A percentile compares a stretch with the other conserved stretches of the same genome.
phyloP scores from a whole-genome alignment of 1,139 yeast species.

The Yamadazyma spencermartinsiae region DNA sequence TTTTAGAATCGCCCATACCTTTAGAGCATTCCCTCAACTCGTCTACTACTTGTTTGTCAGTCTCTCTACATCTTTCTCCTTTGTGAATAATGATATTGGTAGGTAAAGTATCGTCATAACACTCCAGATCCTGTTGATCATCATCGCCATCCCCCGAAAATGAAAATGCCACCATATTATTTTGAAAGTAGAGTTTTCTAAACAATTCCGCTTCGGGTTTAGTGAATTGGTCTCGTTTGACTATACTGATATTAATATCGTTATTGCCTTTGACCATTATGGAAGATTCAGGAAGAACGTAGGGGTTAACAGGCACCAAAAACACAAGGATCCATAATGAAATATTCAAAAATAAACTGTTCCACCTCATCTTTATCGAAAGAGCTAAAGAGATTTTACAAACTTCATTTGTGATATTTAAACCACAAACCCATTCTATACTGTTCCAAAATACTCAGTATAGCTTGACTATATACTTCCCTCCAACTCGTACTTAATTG shows the following conservation, averaged over 20 bases:
- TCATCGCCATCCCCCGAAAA: slow-evolving; percentile 10
- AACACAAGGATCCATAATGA: not conserved
- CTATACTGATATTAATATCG: slow-evolving; percentile 10
- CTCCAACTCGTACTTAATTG: too few species aligned
- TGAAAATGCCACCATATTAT: slow-evolving; percentile 9
- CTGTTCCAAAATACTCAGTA: too few species aligned
- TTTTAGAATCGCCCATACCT: not conserved
- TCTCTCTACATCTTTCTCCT: slow-evolving; percentile 9
- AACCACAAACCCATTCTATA: too few species aligned
- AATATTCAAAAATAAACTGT: not conserved
- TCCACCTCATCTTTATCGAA: too few species aligned
- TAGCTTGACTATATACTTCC: too few species aligned
- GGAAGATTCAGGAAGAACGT: not conserved
- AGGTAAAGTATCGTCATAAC: slow-evolving; percentile 15
- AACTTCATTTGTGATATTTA: too few species aligned
- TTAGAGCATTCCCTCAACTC: slow-evolving; percentile 8
- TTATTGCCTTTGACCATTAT: slow-evolving; percentile 6
- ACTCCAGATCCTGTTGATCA: slow-evolving; percentile 7
- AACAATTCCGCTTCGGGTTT: slow-evolving; percentile 13
- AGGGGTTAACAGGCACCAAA: not conserved
- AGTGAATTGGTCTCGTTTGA: slow-evolving; percentile 10
- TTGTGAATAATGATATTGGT: slow-evolving; percentile 14
- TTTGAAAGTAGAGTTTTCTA: slow-evolving; percentile 10
- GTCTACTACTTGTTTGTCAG: slow-evolving; percentile 14
- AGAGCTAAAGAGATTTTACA: too few species aligned